Conservation (phyloP, 2,329 filamentous ascomycete genomes). For the Basipetospora chlamydospora region DNA sequence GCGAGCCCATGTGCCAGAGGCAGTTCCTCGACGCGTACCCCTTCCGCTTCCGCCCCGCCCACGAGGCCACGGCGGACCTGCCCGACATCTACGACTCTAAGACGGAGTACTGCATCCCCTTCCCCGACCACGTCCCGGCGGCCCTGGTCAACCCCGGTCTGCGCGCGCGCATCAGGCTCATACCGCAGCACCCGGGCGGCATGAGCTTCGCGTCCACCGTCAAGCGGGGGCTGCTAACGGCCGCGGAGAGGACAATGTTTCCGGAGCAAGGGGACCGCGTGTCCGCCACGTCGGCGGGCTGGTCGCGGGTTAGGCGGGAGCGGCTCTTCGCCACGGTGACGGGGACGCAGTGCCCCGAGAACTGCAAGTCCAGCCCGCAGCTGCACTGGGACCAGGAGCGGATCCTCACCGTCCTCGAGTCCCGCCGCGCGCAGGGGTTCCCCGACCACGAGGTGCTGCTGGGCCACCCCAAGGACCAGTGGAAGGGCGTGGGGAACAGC, state of each 20-base stretch:
- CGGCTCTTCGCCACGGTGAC: conserved; percentile 48
- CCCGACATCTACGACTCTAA: conserved; percentile 48
- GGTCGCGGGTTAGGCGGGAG: conserved; percentile 35
- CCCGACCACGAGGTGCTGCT: conserved; percentile 57
- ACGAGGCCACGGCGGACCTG: conserved; percentile 42
- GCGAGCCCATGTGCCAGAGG: conserved; percentile 42
- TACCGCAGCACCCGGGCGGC: conserved; percentile 44
- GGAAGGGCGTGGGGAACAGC: conserved; percentile 60
- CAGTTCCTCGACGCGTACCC: conserved; percentile 29
- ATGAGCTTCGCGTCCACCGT: conserved; percentile 33
- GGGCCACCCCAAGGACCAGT: conserved; percentile 39
- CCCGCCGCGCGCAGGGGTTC: conserved; percentile 53
- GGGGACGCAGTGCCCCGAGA: conserved; percentile 33
- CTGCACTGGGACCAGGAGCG: conserved; percentile 56
- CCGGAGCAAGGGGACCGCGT: conserved; percentile 23
- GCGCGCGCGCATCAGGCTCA: conserved; percentile 33
- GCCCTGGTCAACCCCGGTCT: conserved; percentile 21
- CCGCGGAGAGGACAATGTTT: conserved; percentile 25
- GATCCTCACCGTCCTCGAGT: conserved; percentile 50
- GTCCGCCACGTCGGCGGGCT: conserved; percentile 27
- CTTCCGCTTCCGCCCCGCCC: conserved; percentile 41
- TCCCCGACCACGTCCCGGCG: conserved; percentile 53
- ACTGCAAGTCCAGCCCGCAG: conserved; percentile 37
- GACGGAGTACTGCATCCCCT: conserved; percentile 44
- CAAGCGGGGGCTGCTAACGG: conserved; percentile 24